Evolutionary conservation across 495 filamentous ascomycete genomes (phyloP).

Genomic region (Neurospora tetrasperma): DNA sequence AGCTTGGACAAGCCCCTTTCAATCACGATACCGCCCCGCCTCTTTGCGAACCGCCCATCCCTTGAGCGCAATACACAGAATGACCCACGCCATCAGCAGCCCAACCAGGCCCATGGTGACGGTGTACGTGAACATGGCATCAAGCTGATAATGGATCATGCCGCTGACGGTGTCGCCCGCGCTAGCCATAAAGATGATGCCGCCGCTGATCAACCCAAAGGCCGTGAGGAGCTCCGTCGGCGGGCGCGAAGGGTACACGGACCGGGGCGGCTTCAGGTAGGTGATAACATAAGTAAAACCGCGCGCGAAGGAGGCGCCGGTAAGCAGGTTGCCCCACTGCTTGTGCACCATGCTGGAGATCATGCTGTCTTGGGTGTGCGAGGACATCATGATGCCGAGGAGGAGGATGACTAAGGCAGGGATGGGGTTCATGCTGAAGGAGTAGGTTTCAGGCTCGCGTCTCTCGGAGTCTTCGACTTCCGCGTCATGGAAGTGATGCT

Average conservation of each 20-base stretch:
- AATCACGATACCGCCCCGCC: constrained; percentile 6
- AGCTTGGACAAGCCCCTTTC: not conserved
- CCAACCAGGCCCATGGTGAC: constrained; percentile 76
- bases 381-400: constrained; percentile 88
- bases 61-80: constrained; percentile 73
- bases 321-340: constrained; percentile 84
- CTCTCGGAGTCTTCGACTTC: constrained; percentile 36
- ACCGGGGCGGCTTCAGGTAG: constrained; percentile 74
- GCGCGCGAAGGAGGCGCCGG: constrained; percentile 69
- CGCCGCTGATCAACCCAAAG: constrained; percentile 82
- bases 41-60: constrained; percentile 73
- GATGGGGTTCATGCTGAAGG: constrained; percentile 78
- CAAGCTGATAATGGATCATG: constrained; percentile 62
- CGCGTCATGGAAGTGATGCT: constrained; percentile 25
- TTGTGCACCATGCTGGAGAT: constrained; percentile 87
- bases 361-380: constrained; percentile 78
- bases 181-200: constrained; percentile 88
- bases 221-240: constrained; percentile 77
- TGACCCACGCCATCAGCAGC: constrained; percentile 77
- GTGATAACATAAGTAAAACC: constrained; percentile 69
- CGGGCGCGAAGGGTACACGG: constrained; percentile 77
- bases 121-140: constrained; percentile 91
- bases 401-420: constrained; percentile 78
- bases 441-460: constrained; percentile 54
- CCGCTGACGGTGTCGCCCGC: constrained; percentile 62